Conservation (phyloP, 73 alveolate genomes). For the Tetrahymena borealis region DNA sequence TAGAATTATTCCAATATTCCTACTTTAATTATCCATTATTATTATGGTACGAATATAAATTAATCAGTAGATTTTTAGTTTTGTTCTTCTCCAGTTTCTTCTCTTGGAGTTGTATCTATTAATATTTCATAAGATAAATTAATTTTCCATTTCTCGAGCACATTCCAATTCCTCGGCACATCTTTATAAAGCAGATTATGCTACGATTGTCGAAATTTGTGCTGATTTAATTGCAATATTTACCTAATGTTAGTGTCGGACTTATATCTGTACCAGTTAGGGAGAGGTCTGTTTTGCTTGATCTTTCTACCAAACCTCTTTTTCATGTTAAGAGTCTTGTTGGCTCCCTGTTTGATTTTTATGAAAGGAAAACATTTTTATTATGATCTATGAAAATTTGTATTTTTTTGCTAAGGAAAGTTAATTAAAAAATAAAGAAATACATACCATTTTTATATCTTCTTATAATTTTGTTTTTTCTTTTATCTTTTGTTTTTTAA, state of each 20-base stretch:
- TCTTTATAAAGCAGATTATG: too few relatives aligned
- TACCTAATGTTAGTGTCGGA: conserved; percentile 86
- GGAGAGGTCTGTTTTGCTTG: conserved; percentile 93
- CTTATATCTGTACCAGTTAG: conserved; percentile 94
- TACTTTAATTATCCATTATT: not conserved
- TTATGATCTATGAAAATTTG: not conserved
- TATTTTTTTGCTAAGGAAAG: not conserved
- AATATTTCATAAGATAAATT: not conserved
- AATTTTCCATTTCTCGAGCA: not conserved
- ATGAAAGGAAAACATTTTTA: not conserved
- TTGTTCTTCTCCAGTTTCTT: conserved; percentile 97
- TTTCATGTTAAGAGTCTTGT: conserved; percentile 69
- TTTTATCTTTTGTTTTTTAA: not conserved
- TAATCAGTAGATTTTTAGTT: conserved; percentile 63
- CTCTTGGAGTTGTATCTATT: conserved; percentile 83
- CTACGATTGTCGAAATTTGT: too few relatives aligned
- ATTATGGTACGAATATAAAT: not conserved
- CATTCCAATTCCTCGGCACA: not conserved
- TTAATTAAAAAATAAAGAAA: not conserved
- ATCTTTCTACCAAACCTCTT: conserved; percentile 80
- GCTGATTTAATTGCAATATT: too few relatives aligned
- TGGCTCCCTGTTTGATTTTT: conserved; percentile 44
- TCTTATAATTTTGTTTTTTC: not conserved
- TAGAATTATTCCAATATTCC: not conserved
- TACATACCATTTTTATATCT: not conserved